phyloP scores from a whole-genome alignment of 2,329 filamentous ascomycete genomes.

The Ophiostoma ips region DNA sequence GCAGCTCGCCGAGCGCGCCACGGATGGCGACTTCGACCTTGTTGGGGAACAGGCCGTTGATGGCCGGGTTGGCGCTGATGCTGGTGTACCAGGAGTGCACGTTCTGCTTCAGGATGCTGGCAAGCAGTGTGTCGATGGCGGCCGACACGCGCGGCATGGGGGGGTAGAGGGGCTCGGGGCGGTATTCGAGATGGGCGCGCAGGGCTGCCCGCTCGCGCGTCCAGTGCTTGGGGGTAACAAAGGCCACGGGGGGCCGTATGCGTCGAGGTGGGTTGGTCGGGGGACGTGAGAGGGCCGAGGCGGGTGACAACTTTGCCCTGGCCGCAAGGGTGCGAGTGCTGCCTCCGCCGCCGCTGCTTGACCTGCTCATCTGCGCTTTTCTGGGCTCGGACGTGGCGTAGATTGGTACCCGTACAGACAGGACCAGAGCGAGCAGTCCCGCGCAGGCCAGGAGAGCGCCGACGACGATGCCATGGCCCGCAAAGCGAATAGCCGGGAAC shows the following conservation, averaged over 20 bases:
- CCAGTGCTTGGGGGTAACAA: conserved; percentile 54
- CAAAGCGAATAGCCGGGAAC: conserved; percentile 69
- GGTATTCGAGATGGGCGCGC: conserved; percentile 48
- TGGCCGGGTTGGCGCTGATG: conserved; percentile 47
- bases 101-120: conserved; percentile 68
- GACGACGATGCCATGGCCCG: conserved; percentile 67
- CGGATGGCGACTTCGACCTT: conserved; percentile 75
- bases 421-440: conserved; percentile 41
- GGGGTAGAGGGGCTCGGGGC: conserved; percentile 55
- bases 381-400: conserved; percentile 1
- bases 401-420: conserved; percentile 5
- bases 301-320: no score
- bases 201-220: conserved; percentile 53
- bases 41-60: conserved; percentile 49
- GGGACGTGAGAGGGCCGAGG: not conserved
- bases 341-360: not conserved
- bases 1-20: conserved; percentile 53
- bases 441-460: conserved; percentile 47
- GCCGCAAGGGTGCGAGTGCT: no score
- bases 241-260: conserved; percentile 24
- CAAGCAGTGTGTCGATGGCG: conserved; percentile 65
- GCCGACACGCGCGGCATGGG: conserved; percentile 65
- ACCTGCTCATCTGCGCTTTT: not conserved
- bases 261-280: not conserved
- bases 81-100: conserved; percentile 76